phyloP scores from a whole-genome alignment of 1,284 basidiomycete species.

The Ustilago bromivora region DNA sequence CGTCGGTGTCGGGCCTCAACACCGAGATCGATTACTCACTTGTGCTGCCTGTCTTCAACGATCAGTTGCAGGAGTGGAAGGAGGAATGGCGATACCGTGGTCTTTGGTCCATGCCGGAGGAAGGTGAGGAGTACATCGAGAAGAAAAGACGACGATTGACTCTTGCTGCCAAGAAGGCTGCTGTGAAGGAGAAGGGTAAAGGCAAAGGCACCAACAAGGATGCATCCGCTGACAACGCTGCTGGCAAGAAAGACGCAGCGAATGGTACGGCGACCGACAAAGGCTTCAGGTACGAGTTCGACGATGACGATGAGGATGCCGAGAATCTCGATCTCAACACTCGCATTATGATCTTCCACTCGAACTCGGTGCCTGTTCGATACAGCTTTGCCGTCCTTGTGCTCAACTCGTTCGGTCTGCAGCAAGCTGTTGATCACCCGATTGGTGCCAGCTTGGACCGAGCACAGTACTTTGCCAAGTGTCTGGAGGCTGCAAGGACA shows the following conservation, averaged over 20 bases:
- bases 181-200: conserved; percentile 25
- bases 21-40: conserved; percentile 87
- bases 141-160: conserved; percentile 22
- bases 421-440: conserved; percentile 82
- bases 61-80: conserved; percentile 80
- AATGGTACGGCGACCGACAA: background rate
- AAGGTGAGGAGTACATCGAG: conserved; percentile 33
- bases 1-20: conserved; percentile 83
- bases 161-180: conserved; percentile 22
- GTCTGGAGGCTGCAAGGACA: conserved; percentile 64
- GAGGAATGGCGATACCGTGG: conserved; percentile 74
- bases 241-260: background rate
- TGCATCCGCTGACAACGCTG: background rate
- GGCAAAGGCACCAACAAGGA: conserved; percentile 17
- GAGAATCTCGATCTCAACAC: conserved; percentile 61
- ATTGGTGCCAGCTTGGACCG: conserved; percentile 60
- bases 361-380: conserved; percentile 59
- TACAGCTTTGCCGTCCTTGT: conserved; percentile 66
- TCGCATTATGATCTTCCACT: conserved; percentile 61
- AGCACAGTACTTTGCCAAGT: conserved; percentile 68
- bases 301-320: conserved; percentile 55
- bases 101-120: conserved; percentile 43
- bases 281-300: conserved; percentile 21
- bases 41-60: conserved; percentile 84
- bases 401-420: conserved; percentile 92